These are phyloP conservation scores for Dactylonectria macrodidyma DNA, from an alignment of 2,329 filamentous ascomycete genomes.

Conservation along the genomic window DNA sequence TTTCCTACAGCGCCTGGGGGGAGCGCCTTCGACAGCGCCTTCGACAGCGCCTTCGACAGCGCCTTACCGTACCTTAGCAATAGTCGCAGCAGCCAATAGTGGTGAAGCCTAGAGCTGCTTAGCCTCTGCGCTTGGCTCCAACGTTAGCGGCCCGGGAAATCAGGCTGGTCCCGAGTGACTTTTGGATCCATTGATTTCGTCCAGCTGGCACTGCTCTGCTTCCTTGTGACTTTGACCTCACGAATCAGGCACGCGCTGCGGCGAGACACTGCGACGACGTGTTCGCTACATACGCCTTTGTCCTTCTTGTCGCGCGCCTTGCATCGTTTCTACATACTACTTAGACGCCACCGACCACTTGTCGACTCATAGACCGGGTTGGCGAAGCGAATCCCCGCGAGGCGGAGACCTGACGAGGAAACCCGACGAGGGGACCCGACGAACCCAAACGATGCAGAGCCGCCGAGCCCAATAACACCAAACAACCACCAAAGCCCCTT, in stretches of 20 bases:
- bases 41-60: conserved; percentile 6
- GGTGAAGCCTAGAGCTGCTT: conserved; percentile 24
- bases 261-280: conserved; percentile 23
- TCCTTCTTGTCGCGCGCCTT: neutral
- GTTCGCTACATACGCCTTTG: conserved; percentile 14
- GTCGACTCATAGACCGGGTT: conserved; percentile 2
- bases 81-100: conserved; percentile 25
- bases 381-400: neutral
- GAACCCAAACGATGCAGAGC: conserved; percentile 26
- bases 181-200: conserved; percentile 4
- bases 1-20: conserved; percentile 5
- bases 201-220: conserved; percentile 7
- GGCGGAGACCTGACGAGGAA: neutral
- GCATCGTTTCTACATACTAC: neutral
- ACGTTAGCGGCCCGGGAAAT: conserved; percentile 23
- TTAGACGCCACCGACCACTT: neutral
- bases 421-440: conserved; percentile 17
- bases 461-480: conserved; percentile 13
- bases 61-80: conserved; percentile 5
- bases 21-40: conserved; percentile 18
- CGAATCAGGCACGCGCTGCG: conserved; percentile 27
- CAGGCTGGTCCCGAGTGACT: conserved; percentile 21
- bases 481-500: neutral
- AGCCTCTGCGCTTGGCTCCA: conserved; percentile 33
- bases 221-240: conserved; percentile 17